A percentile compares a stretch with the other conserved stretches of the same genome.
phyloP scores from a whole-genome alignment of 106 monocot genomes.

The Dioscorea dumetorum region DNA sequence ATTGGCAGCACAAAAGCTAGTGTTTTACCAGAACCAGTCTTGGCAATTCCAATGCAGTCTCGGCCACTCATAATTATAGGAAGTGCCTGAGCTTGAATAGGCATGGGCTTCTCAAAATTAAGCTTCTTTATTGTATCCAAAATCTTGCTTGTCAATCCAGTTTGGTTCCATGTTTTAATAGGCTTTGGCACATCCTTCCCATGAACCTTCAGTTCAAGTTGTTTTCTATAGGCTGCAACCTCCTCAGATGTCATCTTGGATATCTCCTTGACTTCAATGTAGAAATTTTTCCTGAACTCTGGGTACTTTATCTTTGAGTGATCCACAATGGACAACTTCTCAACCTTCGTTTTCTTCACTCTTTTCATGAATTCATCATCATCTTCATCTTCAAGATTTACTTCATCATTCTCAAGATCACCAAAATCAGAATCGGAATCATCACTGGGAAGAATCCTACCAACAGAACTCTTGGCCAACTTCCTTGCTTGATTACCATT shows the following conservation, averaged over 20 bases:
- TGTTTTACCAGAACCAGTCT: conserved; percentile 97
- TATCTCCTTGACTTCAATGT: conserved; percentile 87
- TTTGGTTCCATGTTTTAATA: conserved; percentile 91
- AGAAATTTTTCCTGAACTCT: conserved; percentile 90
- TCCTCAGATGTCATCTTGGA: conserved; percentile 71
- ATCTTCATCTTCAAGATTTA: conserved; percentile 64
- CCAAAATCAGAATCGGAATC: conserved; percentile 78
- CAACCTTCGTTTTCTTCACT: conserved; percentile 94
- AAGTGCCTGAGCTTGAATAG: conserved; percentile 89
- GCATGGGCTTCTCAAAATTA: conserved; percentile 91
- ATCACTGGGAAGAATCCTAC: conserved; percentile 87
- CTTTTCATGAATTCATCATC: conserved; percentile 94
- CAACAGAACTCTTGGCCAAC: conserved; percentile 39
- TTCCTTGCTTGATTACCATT: conserved; percentile 51
- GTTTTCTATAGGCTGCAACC: conserved; percentile 53
- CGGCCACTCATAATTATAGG: conserved; percentile 95
- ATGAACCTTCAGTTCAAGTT: conserved; percentile 87
- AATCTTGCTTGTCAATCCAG: conserved; percentile 76
- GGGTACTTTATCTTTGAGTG: conserved; percentile 90
- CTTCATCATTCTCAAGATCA: conserved; percentile 54
- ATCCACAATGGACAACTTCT: conserved; percentile 80
- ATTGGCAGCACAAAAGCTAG: conserved; percentile 94
- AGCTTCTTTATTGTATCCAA: conserved; percentile 84
- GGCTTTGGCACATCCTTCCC: conserved; percentile 97
- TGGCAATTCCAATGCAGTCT: conserved; percentile 95